A percentile compares a stretch with the other conserved stretches of the same genome.
Evolutionary conservation across 257 asterid genomes (phyloP).

Genomic region (Rauvolfia tetraphylla): DNA sequence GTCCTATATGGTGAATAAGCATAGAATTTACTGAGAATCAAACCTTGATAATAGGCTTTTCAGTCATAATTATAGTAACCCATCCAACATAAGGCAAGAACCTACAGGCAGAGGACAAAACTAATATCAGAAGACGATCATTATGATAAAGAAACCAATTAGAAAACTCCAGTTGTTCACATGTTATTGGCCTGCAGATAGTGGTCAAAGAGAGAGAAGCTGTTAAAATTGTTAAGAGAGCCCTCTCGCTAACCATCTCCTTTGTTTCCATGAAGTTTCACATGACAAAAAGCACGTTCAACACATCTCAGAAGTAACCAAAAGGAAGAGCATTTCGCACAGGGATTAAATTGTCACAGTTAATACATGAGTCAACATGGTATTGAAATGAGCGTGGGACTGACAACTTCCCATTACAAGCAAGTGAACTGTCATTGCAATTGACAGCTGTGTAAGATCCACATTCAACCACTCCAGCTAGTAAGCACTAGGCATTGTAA

Average conservation of each 20-base stretch:
- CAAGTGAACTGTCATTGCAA: background rate
- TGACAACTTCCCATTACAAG: background rate
- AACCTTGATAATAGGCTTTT: conserved; percentile 97
- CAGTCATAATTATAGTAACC: conserved; percentile 99
- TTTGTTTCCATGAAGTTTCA: background rate
- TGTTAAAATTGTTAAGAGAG: background rate
- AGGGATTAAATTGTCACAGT: background rate
- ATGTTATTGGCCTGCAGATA: background rate
- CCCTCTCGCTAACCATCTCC: background rate
- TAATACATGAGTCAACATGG: background rate
- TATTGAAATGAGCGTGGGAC: background rate
- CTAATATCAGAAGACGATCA: background rate
- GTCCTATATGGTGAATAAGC: background rate
- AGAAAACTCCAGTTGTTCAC: background rate
- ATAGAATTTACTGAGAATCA: conserved; percentile 7
- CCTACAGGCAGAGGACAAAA: conserved; percentile 38
- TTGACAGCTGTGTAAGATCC: background rate
- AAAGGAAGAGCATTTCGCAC: background rate
- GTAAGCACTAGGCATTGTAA: background rate
- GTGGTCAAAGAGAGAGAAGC: background rate
- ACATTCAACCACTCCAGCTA: background rate
- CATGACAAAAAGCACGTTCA: background rate
- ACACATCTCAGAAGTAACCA: background rate
- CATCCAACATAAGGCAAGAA: conserved; percentile 98
- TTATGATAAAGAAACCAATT: background rate